These are phyloP conservation scores for Manihot esculenta DNA, from an alignment of 441 rosid genomes.

Conservation along the genomic window DNA sequence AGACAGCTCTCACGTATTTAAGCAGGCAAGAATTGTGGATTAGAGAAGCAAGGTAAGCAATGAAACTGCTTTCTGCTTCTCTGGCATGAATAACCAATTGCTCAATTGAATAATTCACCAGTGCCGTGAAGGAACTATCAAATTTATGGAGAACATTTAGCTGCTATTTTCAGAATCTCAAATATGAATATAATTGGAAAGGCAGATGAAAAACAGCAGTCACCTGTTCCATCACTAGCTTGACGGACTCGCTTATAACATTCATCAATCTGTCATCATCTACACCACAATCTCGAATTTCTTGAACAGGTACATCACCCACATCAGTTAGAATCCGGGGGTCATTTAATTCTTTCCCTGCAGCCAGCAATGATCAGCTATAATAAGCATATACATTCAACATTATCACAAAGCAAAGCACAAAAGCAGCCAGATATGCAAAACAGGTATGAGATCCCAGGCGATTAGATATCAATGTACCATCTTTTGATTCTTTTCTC, in stretches of 20 bases:
- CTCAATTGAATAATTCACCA: not conserved
- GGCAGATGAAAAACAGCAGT: conserved; percentile 5
- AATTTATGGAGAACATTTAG: not conserved
- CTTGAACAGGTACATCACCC: conserved; percentile 96
- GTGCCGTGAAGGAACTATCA: not conserved
- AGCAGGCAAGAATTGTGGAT: not conserved
- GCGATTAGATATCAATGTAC: no score
- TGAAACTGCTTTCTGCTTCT: not conserved
- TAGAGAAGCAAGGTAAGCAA: not conserved
- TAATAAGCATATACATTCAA: not conserved
- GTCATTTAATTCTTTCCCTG: conserved; percentile 86
- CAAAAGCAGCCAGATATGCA: not conserved
- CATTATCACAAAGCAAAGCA: not conserved
- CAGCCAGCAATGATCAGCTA: conserved; percentile 8
- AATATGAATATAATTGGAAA: not conserved
- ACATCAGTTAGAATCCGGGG: conserved; percentile 92
- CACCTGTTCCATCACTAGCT: conserved; percentile 92
- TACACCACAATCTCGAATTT: conserved; percentile 93
- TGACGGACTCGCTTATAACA: conserved; percentile 83
- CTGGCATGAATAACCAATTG: not conserved
- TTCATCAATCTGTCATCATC: conserved; percentile 92
- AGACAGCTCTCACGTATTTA: no score
- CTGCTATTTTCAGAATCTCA: not conserved
- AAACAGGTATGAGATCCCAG: not conserved
- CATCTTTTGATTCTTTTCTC: not conserved